A percentile compares a stretch with the other conserved stretches of the same genome.
phyloP scores from a whole-genome alignment of 331 rosid species.

The Malus hybrid region DNA sequence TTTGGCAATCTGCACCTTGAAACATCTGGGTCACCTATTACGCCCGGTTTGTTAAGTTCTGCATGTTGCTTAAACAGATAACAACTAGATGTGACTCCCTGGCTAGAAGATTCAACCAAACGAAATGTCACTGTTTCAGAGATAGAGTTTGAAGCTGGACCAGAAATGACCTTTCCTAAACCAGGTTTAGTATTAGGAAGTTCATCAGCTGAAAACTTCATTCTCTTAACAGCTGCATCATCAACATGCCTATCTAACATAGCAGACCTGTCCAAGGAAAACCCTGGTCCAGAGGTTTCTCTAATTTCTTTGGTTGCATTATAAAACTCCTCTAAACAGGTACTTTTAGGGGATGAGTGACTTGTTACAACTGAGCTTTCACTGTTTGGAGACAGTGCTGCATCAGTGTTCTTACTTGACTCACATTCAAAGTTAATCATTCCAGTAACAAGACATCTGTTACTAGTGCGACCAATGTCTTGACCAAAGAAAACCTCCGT shows the following conservation, averaged over 20 bases:
- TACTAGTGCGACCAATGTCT: conserved; percentile 30
- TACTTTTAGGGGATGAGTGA: conserved; percentile 41
- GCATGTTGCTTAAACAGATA: conserved; percentile 46
- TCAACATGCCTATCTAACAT: conserved; percentile 29
- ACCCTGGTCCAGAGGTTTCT: conserved; percentile 30
- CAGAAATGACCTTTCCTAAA: conserved; percentile 26
- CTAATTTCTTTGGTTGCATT: conserved; percentile 31
- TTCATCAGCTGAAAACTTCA: conserved; percentile 50
- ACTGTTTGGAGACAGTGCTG: conserved; percentile 65
- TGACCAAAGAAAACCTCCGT: conserved; percentile 59
- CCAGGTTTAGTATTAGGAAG: conserved; percentile 33
- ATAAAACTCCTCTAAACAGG: conserved; percentile 31
- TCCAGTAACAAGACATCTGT: conserved; percentile 52
- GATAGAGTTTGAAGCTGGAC: conserved; percentile 28
- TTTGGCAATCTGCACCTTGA: conserved; percentile 23
- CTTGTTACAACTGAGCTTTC: conserved; percentile 52
- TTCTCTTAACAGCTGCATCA: conserved; percentile 47
- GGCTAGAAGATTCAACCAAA: conserved; percentile 74
- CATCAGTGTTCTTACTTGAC: conserved; percentile 46
- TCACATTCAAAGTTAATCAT: conserved; percentile 54
- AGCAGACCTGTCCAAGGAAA: conserved; percentile 29
- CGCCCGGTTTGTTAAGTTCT: conserved; percentile 23
- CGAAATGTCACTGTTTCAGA: conserved; percentile 43
- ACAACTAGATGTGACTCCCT: conserved; percentile 68
- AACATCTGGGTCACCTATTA: conserved; percentile 28